A percentile compares a stretch with the other conserved stretches of the same genome.
Conservation (phyloP, 2,329 filamentous ascomycete genomes). For the Claviceps sp. region DNA sequence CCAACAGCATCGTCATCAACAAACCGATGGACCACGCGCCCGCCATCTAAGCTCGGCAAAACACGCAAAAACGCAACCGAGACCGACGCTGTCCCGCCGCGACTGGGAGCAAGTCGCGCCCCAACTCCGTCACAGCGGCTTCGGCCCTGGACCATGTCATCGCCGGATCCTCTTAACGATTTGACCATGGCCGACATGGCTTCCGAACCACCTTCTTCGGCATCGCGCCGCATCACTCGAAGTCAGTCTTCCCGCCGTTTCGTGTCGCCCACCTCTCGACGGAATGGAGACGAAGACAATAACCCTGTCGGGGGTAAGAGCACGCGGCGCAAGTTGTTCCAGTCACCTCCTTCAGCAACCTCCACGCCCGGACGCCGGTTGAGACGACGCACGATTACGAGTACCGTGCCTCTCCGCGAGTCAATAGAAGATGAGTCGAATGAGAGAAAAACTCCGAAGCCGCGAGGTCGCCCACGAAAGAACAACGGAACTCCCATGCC, state of each 20-base stretch:
- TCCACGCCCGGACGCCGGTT: conserved; percentile 15
- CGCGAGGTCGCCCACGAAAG: conserved; percentile 33
- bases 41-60: background rate
- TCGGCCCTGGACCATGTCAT: conserved; percentile 28
- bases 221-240: conserved; percentile 29
- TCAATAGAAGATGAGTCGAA: conserved; percentile 19
- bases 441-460: conserved; percentile 25
- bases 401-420: conserved; percentile 37
- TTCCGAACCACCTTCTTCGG: conserved; percentile 22
- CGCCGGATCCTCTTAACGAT: conserved; percentile 37
- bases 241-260: conserved; percentile 28
- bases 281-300: conserved; percentile 8
- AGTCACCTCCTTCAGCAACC: conserved; percentile 27
- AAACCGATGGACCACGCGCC: background rate
- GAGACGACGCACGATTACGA: conserved; percentile 30
- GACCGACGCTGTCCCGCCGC: background rate
- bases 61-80: conserved; percentile 4
- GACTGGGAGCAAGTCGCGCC: conserved; percentile 12
- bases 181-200: conserved; percentile 18
- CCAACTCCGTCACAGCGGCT: conserved; percentile 9
- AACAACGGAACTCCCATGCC: conserved; percentile 40
- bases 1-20: background rate
- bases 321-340: conserved; percentile 29
- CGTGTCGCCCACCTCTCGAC: conserved; percentile 34
- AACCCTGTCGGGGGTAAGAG: conserved; percentile 14